Conservation (phyloP, 108 stramenopile species). For the Fragilaria radians region DNA sequence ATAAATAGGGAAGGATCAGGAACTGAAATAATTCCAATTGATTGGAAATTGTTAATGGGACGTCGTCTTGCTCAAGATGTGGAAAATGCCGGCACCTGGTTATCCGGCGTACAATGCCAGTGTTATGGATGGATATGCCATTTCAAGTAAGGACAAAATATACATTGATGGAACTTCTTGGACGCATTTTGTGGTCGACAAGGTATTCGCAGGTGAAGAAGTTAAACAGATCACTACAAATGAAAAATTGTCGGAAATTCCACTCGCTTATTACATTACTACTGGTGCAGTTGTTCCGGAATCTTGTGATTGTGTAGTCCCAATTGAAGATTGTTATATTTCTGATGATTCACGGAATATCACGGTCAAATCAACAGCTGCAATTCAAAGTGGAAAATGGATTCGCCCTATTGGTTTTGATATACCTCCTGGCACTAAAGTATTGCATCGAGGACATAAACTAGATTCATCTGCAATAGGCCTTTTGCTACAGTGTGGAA, state of each 20-base stretch:
- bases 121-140: constrained; percentile 85
- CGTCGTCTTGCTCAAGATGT: constrained; percentile 46
- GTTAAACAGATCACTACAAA: not conserved
- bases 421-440: constrained; percentile 39
- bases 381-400: constrained; percentile 43
- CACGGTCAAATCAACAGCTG: not conserved
- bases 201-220: constrained; percentile 58
- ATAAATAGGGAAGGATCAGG: not conserved
- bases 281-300: constrained; percentile 76
- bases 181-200: constrained; percentile 46
- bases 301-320: constrained; percentile 69
- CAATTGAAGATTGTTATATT: constrained; percentile 58
- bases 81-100: constrained; percentile 41
- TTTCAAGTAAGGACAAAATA: constrained; percentile 23
- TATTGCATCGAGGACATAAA: constrained; percentile 41
- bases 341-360: constrained; percentile 13
- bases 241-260: constrained; percentile 9
- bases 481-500: constrained; percentile 49
- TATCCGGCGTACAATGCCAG: constrained; percentile 75
- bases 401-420: constrained; percentile 76
- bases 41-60: constrained; percentile 25
- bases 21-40: constrained; percentile 4
- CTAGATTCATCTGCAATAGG: constrained; percentile 64
- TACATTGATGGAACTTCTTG: constrained; percentile 6
- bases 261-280: constrained; percentile 63